Evolutionary conservation across 257 asterid genomes (phyloP).

Genomic region (Echites panduratus): DNA sequence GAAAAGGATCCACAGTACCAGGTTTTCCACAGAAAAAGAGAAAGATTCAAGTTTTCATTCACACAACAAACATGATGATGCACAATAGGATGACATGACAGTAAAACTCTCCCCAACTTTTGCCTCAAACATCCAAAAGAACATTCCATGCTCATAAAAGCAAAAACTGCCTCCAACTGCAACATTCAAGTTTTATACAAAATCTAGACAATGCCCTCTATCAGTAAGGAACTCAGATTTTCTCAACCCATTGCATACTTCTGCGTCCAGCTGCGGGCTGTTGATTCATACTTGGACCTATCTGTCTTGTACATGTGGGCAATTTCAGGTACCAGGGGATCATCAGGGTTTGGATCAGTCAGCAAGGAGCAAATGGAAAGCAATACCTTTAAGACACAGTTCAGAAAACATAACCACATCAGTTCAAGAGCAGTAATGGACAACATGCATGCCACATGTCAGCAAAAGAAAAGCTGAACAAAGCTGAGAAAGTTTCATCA

Average conservation of each 20-base stretch:
- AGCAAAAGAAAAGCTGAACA: background rate
- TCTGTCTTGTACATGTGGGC: conserved; percentile 95
- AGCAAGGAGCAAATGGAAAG: conserved; percentile 79
- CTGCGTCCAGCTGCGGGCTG: conserved; percentile 93
- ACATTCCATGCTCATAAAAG: conserved; percentile 2
- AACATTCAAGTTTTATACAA: conserved; percentile 1
- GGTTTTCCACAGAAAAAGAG: background rate
- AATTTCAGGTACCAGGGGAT: conserved; percentile 82
- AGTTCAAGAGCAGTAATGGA: background rate
- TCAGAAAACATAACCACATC: background rate
- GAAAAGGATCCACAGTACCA: background rate
- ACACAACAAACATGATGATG: background rate
- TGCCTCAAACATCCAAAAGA: background rate
- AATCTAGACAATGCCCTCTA: background rate
- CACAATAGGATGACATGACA: background rate
- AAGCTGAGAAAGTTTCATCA: background rate
- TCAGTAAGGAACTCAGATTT: background rate
- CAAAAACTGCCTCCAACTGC: background rate
- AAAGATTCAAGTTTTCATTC: background rate
- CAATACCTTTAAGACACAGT: conserved; percentile 42
- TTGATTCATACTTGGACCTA: conserved; percentile 67
- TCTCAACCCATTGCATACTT: conserved; percentile 76
- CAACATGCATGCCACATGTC: background rate
- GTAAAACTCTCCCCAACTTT: background rate
- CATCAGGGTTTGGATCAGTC: conserved; percentile 94